Base-by-base conservation (phyloP, 225 moss, liverwort and hornwort species). In the Takakia lepidozioides region DNA sequence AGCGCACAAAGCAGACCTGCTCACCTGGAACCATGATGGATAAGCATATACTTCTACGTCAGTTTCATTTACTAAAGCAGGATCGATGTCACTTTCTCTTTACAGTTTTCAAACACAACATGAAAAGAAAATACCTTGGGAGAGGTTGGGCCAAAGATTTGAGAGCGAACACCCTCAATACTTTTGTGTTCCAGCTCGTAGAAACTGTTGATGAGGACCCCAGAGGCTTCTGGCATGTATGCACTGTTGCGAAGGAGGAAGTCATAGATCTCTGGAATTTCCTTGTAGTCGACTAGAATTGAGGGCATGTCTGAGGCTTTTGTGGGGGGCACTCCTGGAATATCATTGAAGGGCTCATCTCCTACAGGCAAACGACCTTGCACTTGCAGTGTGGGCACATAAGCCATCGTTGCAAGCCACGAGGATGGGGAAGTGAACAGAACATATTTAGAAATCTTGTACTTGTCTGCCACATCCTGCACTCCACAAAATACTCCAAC, bases 391-490 rank as follows among this genome's bases (percentile, higher is more conserved):
- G 59, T 49, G 27, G 59, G 59, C 40, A 59, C 41, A 24, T 59
- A 32, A 8, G 59, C 38, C 59, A 59, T 59, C 20, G 42, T 28
- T 10, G 59, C 49, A 39, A 59, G 42, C 4, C 9, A 14, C 8
- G 36, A 58, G 20, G 49, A 49, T 19, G 59, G 59, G 22, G 59
- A 59, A 20, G 59, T 59, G 41, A 15, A 59, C 21, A 59, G 49
- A 15, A 50, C 49, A 16, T 59, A 59, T 23, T 59, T 59, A 1
- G 49, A 27, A n/a, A 59, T 59, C 3, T 42, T 29, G 21, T 49
- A 49, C 28, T 50, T 59, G 21, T 59, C 49, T 10, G 49, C 49
- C 4, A 59, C 49, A 59, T 59, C 59, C 59, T 59, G 59, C 49
- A 40, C 8, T 0, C 7, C 20, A 41, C 17, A n/a, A n/a, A n/a